Percentiles rank a stretch among this genome's conserved stretches.
Evolutionary conservation across 805 yeast species (phyloP).

Genomic region (Sugiyamaella americana): DNA sequence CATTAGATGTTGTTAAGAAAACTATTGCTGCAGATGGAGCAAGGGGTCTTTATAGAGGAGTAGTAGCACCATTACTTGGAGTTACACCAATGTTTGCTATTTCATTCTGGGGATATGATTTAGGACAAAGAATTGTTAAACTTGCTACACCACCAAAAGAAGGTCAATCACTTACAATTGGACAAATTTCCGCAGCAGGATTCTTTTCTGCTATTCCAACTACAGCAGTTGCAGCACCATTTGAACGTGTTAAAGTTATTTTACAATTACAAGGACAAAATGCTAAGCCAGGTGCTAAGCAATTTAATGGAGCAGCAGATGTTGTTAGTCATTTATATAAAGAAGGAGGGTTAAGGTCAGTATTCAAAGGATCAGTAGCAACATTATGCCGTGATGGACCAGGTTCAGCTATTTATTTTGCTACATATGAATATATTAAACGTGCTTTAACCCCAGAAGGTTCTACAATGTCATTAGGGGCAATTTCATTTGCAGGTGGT

Average conservation of each 20-base stretch:
- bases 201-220: conserved; percentile 93
- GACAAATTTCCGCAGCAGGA: conserved; percentile 84
- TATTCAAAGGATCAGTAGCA: conserved; percentile 87
- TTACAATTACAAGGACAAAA: conserved; percentile 65
- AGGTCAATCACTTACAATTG: conserved; percentile 45
- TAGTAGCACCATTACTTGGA: conserved; percentile 88
- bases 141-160: conserved; percentile 16
- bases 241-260: conserved; percentile 91
- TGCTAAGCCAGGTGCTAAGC: conserved; percentile 32
- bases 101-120: conserved; percentile 96
- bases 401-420: conserved; percentile 92
- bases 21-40: conserved; percentile 73
- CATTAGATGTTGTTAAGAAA: conserved; percentile 60
- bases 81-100: conserved; percentile 99
- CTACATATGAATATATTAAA: conserved; percentile 84
- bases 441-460: conserved; percentile 51
- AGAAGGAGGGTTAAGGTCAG: conserved; percentile 76
- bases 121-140: conserved; percentile 74
- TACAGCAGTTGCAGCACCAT: conserved; percentile 94
- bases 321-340: conserved; percentile 63
- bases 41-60: conserved; percentile 85
- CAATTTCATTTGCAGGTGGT: conserved; percentile 89
- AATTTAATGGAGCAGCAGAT: conserved; percentile 45
- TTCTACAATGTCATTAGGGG: conserved; percentile 56
- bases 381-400: conserved; percentile 97